Evolutionary conservation across 352 stramenopile genomes (phyloP).

Genomic region (Thraustochytrium striatum): DNA sequence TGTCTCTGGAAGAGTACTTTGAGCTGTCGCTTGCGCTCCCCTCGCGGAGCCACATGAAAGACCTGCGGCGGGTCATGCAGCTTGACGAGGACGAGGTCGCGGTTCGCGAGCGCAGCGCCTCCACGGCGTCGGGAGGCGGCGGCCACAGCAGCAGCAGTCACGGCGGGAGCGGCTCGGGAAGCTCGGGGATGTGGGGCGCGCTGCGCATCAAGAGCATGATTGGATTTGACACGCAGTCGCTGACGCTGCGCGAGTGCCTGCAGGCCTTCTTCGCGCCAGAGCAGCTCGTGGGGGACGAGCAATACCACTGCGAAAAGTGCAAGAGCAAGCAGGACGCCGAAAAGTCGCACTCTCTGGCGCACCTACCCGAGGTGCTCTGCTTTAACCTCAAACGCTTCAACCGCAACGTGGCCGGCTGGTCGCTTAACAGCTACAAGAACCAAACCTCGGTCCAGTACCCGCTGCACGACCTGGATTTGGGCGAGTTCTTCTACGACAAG

Average conservation of each 20-base stretch:
- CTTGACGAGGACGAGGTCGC: neutral
- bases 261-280: conserved; percentile 43
- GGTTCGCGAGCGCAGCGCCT: neutral
- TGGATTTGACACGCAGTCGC: neutral
- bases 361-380: conserved; percentile 45
- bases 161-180: neutral
- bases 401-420: neutral
- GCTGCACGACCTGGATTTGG: conserved; percentile 13
- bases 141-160: neutral
- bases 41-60: conserved; percentile 9
- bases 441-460: conserved; percentile 17
- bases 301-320: conserved; percentile 48
- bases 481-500: conserved; percentile 35
- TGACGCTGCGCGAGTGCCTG: conserved; percentile 35
- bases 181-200: neutral
- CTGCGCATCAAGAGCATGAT: conserved; percentile 34
- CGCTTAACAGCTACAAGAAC: conserved; percentile 38
- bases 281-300: conserved; percentile 30
- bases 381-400: conserved; percentile 49
- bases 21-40: conserved; percentile 27
- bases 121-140: neutral
- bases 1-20: conserved; percentile 36
- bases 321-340: conserved; percentile 30
- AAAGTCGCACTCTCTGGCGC: conserved; percentile 44
- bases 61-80: neutral